Conservation (phyloP, 2,329 filamentous ascomycete species). For the Zasmidium cellare region DNA sequence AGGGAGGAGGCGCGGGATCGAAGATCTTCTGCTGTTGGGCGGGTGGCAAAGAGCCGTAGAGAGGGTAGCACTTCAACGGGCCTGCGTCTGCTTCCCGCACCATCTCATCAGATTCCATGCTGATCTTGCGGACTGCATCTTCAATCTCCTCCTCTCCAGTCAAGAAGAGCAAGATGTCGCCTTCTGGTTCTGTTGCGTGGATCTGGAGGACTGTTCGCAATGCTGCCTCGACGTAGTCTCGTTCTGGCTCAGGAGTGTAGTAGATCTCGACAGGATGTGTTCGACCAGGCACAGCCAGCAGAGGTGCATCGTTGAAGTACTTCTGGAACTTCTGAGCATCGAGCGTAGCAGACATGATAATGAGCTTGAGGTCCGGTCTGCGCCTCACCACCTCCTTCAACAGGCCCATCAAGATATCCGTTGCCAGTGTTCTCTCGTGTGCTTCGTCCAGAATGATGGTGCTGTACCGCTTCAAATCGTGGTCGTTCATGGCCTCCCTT, state of each 20-base stretch:
- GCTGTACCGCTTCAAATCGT: slow-evolving; percentile 86
- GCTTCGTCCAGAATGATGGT: slow-evolving; percentile 98
- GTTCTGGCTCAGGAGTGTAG: slow-evolving; percentile 93
- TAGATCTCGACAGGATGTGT: slow-evolving; percentile 98
- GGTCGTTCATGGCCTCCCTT: slow-evolving; percentile 94
- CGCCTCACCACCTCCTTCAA: slow-evolving; percentile 84
- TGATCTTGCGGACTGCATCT: slow-evolving; percentile 90
- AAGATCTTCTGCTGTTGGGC: slow-evolving; percentile 87
- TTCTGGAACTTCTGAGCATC: slow-evolving; percentile 97
- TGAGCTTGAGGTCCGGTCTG: slow-evolving; percentile 89
- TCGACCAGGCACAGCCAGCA: slow-evolving; percentile 90
- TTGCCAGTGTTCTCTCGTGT: slow-evolving; percentile 94
- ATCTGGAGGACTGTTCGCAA: slow-evolving; percentile 95
- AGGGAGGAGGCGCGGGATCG: slow-evolving; percentile 75
- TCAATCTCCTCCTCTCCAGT: slow-evolving; percentile 99
- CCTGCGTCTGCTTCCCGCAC: slow-evolving; percentile 87
- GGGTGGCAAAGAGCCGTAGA: slow-evolving; percentile 91
- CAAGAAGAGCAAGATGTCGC: slow-evolving; percentile 90
- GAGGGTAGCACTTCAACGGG: slow-evolving; percentile 83
- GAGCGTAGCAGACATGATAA: slow-evolving; percentile 97
- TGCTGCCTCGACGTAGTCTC: slow-evolving; percentile 94
- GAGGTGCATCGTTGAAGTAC: slow-evolving; percentile 92
- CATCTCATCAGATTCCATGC: slow-evolving; percentile 87
- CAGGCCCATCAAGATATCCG: slow-evolving; percentile 95
- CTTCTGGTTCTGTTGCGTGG: slow-evolving; percentile 86